phyloP scores from a whole-genome alignment of 345 rosid species.

The Murraya paniculata region DNA sequence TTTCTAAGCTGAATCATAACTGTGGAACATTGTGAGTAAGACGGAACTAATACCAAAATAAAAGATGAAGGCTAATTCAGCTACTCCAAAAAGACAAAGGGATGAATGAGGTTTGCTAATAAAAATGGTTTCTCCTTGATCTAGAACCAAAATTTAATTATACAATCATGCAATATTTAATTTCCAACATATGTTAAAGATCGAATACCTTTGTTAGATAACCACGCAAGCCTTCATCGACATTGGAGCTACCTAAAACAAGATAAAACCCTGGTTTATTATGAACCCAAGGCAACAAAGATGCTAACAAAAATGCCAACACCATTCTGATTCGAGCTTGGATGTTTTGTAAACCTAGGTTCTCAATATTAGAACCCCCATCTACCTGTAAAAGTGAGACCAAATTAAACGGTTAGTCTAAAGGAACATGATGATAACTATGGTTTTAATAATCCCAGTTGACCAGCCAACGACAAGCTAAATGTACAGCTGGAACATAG shows the following conservation, averaged over 20 bases:
- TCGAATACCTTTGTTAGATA: slow-evolving; percentile 77
- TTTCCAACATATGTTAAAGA: neutral
- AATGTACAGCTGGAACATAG: neutral
- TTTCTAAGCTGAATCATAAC: neutral
- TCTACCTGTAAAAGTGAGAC: slow-evolving; percentile 53
- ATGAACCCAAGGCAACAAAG: slow-evolving; percentile 96
- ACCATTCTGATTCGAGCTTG: slow-evolving; percentile 99
- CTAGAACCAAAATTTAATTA: neutral
- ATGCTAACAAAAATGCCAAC: slow-evolving; percentile 84
- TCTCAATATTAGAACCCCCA: slow-evolving; percentile 90
- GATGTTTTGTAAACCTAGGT: slow-evolving; percentile 85
- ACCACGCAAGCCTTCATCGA: slow-evolving; percentile 93
- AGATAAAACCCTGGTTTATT: slow-evolving; percentile 85
- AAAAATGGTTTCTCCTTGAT: neutral
- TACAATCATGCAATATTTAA: neutral
- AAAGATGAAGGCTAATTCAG: neutral
- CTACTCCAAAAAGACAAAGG: neutral
- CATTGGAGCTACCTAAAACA: slow-evolving; percentile 93
- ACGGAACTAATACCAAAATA: neutral
- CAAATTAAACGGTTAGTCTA: slow-evolving; percentile 3
- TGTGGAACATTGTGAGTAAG: neutral
- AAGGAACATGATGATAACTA: neutral
- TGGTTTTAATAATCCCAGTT: neutral
- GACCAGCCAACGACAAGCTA: neutral
- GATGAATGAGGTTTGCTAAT: neutral